Base-by-base conservation (phyloP, 805 yeast genomes). In the Starmerella bombicola region DNA sequence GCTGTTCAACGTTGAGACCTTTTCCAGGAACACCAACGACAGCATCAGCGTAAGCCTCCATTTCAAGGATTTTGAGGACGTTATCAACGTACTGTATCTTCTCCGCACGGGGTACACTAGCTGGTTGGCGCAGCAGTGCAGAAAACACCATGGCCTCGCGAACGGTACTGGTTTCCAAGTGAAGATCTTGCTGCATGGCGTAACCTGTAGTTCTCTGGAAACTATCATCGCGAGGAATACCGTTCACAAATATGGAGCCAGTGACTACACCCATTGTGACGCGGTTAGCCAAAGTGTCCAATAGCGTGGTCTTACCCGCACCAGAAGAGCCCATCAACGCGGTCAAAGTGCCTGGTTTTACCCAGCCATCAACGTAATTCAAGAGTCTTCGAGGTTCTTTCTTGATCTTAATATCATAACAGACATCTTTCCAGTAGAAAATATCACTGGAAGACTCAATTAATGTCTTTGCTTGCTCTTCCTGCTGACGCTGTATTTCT, bases 261-360 rank as follows among this genome's bases (percentile, higher is more conserved):
- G 83, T 70, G 31, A 80, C 71, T 15, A 73, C 75, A 60, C 88
- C 91, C 57, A 71, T 65, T 32, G 76, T 70, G 40, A 78, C 71
- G 58, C 88, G 70, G 54, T 76, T 80, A 18, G 84, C 76, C 45
- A 80, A 67, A 50, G 78, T 76, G 58, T 80, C 79, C 52, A 80
- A 66, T 43, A 80, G 64, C 3, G 88, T 80, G 20, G 91, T 80
- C 55, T 80, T 80, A 64, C 91, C 91, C 34, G 91, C 91, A 64
- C 91, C 91, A 25, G 88, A 80, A 39, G 78, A 80, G 54, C 91
- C 91, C 86, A 80, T 79, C 43, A 80, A 65, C 4, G 88, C 88
- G 31, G 86, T 79, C 59, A 80, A 66, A 42, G 80, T 78, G 52
- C 88, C 88, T 16, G 88, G 88, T 54, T 75, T 76, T 41, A 78